Base-by-base conservation (phyloP, 164 flowering plant genomes). In the Warburgia ugandensis region DNA sequence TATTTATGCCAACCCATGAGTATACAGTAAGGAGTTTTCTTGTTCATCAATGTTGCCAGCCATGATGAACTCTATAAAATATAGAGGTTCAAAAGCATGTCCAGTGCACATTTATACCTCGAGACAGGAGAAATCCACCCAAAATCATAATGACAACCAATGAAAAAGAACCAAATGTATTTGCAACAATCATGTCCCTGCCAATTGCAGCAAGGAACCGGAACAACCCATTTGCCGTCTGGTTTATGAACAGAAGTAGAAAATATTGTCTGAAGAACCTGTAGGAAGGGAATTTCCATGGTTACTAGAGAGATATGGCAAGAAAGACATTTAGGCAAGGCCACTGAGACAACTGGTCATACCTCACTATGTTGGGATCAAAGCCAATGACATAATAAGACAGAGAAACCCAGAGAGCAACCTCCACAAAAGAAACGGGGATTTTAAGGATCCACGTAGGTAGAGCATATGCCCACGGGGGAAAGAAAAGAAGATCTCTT, bases 361-460 rank as follows among this genome's bases (percentile, higher is more conserved):
- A 58, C 62, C 55, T 58, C n/a, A 48, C 55, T n/a, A 9, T 48
- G 50, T 49, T 49, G 49, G 62, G 62, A 27, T 58, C 62, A 43
- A 31, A 59, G 35, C 56, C 62, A 3, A 59, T 44, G 28, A 50
- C 62, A 41, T 59, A 59, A 26, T 59, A 59, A 42, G 56, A 50
- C 27, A 59, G 19, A 19, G 14, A 20, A 30, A 59, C 44, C 36
- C 44, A 59, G 0, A 51, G 13, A 25, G 47, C 49, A 19, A 36
- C 62, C 26, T 59, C 62, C 6, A 29, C 49, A 25, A 59, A 8
- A 8, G 62, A 41, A 13, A 59, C 20, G 11, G 62, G 62, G 33
- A 59, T 59, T 33, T 59, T 59, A 19, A 44, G 31, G 13, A 51
- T 35, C 62, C 62, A 59, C 12, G 56, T 25, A 33, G 62, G 62